phyloP scores from a whole-genome alignment of 805 yeast genomes.

The Maudiozyma barnettii region DNA sequence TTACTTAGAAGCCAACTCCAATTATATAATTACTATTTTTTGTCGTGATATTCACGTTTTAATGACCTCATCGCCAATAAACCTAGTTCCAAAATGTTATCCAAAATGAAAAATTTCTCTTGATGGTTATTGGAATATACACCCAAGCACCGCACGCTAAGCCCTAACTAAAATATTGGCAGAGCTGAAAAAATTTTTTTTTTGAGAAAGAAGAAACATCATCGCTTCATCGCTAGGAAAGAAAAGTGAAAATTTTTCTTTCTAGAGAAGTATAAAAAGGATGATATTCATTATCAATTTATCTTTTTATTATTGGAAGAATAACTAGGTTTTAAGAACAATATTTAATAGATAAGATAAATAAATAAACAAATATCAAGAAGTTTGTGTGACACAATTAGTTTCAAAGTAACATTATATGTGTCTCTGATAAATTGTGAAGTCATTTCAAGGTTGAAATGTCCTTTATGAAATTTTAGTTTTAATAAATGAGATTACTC shows the following conservation, averaged over 20 bases:
- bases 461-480: constrained; percentile 9
- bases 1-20: too few relatives aligned
- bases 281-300: neutral
- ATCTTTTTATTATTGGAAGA: neutral
- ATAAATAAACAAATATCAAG: too few relatives aligned
- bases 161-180: too few relatives aligned
- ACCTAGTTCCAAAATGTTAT: too few relatives aligned
- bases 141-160: too few relatives aligned
- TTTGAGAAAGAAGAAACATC: neutral
- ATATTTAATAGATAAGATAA: too few relatives aligned
- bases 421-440: neutral
- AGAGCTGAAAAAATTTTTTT: neutral
- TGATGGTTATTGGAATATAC: too few relatives aligned
- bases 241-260: neutral
- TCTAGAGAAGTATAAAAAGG: neutral
- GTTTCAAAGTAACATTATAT: neutral
- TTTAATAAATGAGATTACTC: neutral
- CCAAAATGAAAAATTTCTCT: too few relatives aligned
- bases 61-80: too few relatives aligned
- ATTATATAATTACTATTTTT: too few relatives aligned
- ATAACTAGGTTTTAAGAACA: neutral
- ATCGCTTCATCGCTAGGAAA: too few relatives aligned
- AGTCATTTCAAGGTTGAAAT: constrained; percentile 13
- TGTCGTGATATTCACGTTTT: too few relatives aligned
- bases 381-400: neutral